Conservation (phyloP, 768 basidiomycete species). For the Cyclocybe cylindracea region DNA sequence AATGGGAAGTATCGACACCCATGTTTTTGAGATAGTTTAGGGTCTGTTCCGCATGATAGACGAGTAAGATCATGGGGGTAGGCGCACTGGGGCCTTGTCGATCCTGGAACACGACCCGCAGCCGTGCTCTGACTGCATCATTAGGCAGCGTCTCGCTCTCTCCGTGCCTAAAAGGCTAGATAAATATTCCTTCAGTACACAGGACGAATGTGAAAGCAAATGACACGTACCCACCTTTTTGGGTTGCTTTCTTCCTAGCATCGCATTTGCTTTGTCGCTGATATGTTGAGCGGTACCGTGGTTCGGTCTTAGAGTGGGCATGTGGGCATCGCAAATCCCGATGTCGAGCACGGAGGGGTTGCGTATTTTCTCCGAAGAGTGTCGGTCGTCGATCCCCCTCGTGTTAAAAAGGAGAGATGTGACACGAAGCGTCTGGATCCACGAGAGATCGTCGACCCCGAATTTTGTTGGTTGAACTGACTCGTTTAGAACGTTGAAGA, state of each 20-base stretch:
- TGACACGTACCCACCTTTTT: conserved; percentile 8
- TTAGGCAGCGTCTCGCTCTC: conserved; percentile 17
- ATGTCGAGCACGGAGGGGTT: conserved; percentile 29
- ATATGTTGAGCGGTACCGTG: conserved; percentile 23
- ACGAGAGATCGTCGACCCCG: conserved; percentile 21
- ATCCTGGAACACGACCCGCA: conserved; percentile 23
- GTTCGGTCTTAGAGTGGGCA: conserved; percentile 16
- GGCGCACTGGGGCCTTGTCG: neutral
- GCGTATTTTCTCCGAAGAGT: conserved; percentile 13
- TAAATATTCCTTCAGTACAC: neutral
- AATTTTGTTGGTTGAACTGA: conserved; percentile 17
- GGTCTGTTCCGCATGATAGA: conserved; percentile 42
- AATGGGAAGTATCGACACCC: conserved; percentile 41
- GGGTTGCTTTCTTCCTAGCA: conserved; percentile 15
- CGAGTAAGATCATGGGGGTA: conserved; percentile 45
- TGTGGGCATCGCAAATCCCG: conserved; percentile 36
- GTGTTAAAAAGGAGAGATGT: conserved; percentile 29
- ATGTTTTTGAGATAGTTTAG: conserved; percentile 38
- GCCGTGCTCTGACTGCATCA: conserved; percentile 13
- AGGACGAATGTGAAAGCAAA: neutral
- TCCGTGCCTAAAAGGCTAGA: conserved; percentile 31
- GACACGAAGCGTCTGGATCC: conserved; percentile 19
- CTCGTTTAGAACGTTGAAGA: conserved; percentile 22
- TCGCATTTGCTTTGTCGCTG: conserved; percentile 15
- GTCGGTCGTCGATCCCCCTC: conserved; percentile 22